phyloP scores from a whole-genome alignment of 345 rosid species.

The Lumnitzera littorea region DNA sequence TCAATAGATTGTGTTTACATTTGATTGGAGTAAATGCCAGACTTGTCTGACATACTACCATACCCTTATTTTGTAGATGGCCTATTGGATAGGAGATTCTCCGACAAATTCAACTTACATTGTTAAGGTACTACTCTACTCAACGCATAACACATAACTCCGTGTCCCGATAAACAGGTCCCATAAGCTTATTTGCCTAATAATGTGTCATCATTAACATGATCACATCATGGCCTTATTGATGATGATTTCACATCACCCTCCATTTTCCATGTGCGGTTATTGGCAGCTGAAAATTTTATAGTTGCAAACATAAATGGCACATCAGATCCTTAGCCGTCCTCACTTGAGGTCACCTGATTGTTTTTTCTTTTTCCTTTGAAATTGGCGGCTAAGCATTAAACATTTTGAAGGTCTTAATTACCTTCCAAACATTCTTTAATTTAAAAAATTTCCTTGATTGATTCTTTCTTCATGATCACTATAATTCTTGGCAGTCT shows the following conservation, averaged over 20 bases:
- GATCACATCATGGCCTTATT: neutral
- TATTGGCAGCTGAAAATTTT: constrained; percentile 95
- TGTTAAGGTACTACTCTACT: constrained; percentile 39
- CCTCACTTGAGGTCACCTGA: constrained; percentile 78
- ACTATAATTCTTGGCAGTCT: no score
- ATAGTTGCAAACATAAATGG: constrained; percentile 94
- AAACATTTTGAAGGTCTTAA: no score
- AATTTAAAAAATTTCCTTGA: no score
- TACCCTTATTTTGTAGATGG: constrained; percentile 87
- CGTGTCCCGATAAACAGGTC: neutral
- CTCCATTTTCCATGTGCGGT: constrained; percentile 56
- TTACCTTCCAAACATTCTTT: no score
- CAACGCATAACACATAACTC: neutral
- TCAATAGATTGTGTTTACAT: neutral
- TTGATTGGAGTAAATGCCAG: constrained; percentile 52
- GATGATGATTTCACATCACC: neutral
- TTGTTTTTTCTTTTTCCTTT: neutral
- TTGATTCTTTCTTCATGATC: no score
- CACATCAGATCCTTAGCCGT: constrained; percentile 97
- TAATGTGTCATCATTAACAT: no score
- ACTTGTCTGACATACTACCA: constrained; percentile 81
- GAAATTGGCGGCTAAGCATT: neutral
- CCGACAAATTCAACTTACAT: constrained; percentile 64
- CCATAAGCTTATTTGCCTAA: no score
- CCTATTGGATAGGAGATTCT: constrained; percentile 50